Conservation (phyloP, 2,329 filamentous ascomycete species). For the Aspergillus clavatus region DNA sequence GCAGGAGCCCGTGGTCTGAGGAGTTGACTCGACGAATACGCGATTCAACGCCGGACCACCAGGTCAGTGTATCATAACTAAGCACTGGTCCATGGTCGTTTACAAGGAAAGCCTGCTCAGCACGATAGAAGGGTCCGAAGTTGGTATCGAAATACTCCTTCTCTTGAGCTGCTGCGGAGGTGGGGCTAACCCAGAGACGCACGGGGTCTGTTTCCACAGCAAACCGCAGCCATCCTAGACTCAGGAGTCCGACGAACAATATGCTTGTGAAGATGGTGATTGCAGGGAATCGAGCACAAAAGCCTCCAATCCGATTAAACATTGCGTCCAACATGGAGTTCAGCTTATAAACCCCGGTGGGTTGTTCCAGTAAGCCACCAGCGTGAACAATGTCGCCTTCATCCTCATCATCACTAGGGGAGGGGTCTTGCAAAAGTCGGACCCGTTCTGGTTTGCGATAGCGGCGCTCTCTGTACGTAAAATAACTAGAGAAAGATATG, state of each 20-base stretch:
- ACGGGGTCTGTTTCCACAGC: slow-evolving; percentile 88
- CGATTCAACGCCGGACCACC: slow-evolving; percentile 91
- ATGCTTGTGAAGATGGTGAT: slow-evolving; percentile 75
- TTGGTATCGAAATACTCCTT: slow-evolving; percentile 90
- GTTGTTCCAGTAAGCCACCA: slow-evolving; percentile 70
- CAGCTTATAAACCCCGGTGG: slow-evolving; percentile 72
- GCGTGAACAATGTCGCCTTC: slow-evolving; percentile 79
- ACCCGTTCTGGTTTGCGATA: slow-evolving; percentile 73
- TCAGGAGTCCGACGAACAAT: slow-evolving; percentile 71
- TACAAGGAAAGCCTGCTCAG: slow-evolving; percentile 88
- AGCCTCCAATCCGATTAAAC: slow-evolving; percentile 75
- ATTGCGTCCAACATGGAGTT: slow-evolving; percentile 76
- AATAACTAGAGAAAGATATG: slow-evolving; percentile 64
- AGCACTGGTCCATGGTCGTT: slow-evolving; percentile 83
- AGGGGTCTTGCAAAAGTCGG: slow-evolving; percentile 78
- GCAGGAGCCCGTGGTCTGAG: slow-evolving; percentile 58
- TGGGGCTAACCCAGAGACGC: slow-evolving; percentile 92
- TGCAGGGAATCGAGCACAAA: slow-evolving; percentile 75
- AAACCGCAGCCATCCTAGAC: slow-evolving; percentile 82
- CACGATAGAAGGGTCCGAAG: slow-evolving; percentile 93
- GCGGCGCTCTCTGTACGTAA: slow-evolving; percentile 69
- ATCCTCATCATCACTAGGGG: slow-evolving; percentile 86
- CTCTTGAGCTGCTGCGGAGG: slow-evolving; percentile 82
- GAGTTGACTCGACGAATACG: slow-evolving; percentile 70
- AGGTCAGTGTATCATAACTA: slow-evolving; percentile 79